These are phyloP conservation scores for Epichloe festucae DNA, from an alignment of 2,329 filamentous ascomycete species.

Conservation along the genomic window DNA sequence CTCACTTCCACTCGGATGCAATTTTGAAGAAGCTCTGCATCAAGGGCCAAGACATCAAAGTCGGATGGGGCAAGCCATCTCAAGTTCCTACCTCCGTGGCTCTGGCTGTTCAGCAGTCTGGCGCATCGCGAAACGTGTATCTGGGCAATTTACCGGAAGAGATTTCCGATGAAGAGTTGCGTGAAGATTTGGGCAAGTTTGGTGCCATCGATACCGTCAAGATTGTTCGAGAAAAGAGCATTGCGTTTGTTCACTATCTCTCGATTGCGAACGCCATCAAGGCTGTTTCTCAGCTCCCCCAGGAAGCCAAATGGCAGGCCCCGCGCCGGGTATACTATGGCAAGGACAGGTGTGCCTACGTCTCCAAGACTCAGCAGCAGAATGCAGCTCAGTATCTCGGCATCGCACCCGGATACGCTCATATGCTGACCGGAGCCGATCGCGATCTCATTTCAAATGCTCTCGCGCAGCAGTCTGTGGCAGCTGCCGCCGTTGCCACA, in stretches of 20 bases:
- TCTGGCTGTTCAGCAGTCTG: slow-evolving; percentile 93
- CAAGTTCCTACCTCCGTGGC: slow-evolving; percentile 95
- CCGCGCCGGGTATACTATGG: slow-evolving; percentile 96
- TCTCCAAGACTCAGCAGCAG: slow-evolving; percentile 98
- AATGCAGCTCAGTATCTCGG: slow-evolving; percentile 97
- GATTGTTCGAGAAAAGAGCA: slow-evolving; percentile 93
- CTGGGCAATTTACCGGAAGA: slow-evolving; percentile 88
- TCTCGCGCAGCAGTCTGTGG: slow-evolving; percentile 92
- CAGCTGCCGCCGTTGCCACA: slow-evolving; percentile 89
- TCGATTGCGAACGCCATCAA: slow-evolving; percentile 98
- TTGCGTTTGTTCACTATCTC: slow-evolving; percentile 94
- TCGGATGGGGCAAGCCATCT: slow-evolving; percentile 97
- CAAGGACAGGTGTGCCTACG: slow-evolving; percentile 95
- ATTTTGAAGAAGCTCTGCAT: slow-evolving; percentile 99
- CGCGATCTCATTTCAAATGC: slow-evolving; percentile 94
- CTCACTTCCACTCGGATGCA: slow-evolving; percentile 97
- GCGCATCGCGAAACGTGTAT: slow-evolving; percentile 93
- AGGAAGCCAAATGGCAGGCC: slow-evolving; percentile 93
- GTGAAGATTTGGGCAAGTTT: slow-evolving; percentile 91
- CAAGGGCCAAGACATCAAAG: slow-evolving; percentile 98
- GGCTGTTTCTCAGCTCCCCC: slow-evolving; percentile 82
- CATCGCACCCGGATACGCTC: slow-evolving; percentile 90
- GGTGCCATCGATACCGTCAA: slow-evolving; percentile 95
- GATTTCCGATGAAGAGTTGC: slow-evolving; percentile 77
- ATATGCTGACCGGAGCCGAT: slow-evolving; percentile 91